These are phyloP conservation scores for Alternaria novae-zelandiae DNA, from an alignment of 2,329 filamentous ascomycete genomes.

Conservation along the genomic window DNA sequence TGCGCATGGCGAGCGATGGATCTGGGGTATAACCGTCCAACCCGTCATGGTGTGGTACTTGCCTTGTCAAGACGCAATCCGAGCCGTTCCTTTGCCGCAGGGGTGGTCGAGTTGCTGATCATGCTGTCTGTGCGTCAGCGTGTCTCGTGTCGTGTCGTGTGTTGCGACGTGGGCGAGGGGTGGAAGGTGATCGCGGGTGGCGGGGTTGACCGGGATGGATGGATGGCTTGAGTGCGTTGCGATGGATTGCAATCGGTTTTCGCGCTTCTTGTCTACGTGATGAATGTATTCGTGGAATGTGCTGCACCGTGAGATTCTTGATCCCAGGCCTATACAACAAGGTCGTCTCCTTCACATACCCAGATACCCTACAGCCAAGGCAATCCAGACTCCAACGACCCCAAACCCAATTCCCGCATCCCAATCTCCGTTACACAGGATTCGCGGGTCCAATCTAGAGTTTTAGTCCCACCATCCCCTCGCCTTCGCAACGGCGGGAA, in stretches of 20 bases:
- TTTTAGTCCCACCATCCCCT: neutral
- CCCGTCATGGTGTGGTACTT: neutral
- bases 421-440: neutral
- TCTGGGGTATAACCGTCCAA: slow-evolving; percentile 2
- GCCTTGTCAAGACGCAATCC: neutral
- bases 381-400: neutral
- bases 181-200: neutral
- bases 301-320: neutral
- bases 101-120: neutral
- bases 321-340: neutral
- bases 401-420: neutral
- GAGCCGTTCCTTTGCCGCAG: slow-evolving; percentile 1
- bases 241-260: neutral
- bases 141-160: neutral
- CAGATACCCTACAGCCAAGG: neutral
- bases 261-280: neutral
- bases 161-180: neutral
- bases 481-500: neutral
- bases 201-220: neutral
- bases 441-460: neutral
- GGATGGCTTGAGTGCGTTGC: neutral
- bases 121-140: slow-evolving; percentile 2
- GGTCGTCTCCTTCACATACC: neutral
- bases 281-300: neutral
- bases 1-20: neutral